Conservation (phyloP, 768 basidiomycete genomes). For the Hydnomerulius pinastri region DNA sequence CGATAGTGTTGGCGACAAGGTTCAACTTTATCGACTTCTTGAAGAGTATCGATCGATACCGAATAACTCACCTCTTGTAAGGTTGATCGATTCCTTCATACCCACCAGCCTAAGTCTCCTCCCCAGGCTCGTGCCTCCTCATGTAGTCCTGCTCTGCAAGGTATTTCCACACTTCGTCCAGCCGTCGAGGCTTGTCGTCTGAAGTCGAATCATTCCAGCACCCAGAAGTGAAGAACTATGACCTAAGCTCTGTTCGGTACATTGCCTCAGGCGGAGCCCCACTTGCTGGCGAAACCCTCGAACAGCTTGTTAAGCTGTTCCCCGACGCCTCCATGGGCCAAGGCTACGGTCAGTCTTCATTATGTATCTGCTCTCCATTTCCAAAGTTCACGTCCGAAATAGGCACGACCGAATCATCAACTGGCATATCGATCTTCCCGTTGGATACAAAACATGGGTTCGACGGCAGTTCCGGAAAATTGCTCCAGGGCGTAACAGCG, state of each 20-base stretch:
- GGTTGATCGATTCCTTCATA: constrained; percentile 9
- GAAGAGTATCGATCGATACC: constrained; percentile 41
- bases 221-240: constrained; percentile 35
- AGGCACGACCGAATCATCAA: constrained; percentile 64
- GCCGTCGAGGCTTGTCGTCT: neutral
- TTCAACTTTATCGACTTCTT: constrained; percentile 44
- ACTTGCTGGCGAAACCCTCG: constrained; percentile 46
- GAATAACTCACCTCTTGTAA: constrained; percentile 42
- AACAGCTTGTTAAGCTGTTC: constrained; percentile 41
- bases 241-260: constrained; percentile 35
- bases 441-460: constrained; percentile 42
- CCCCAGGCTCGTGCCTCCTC: constrained; percentile 40
- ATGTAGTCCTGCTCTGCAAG: constrained; percentile 45
- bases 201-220: constrained; percentile 17
- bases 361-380: too few species aligned
- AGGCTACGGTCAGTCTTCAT: constrained; percentile 42
- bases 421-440: constrained; percentile 47
- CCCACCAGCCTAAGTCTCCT: neutral
- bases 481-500: constrained; percentile 55
- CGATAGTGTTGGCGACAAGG: constrained; percentile 42
- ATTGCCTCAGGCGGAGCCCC: constrained; percentile 52
- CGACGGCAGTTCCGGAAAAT: constrained; percentile 52
- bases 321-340: constrained; percentile 52
- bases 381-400: neutral
- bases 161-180: constrained; percentile 18